Conservation (phyloP, 2,329 filamentous ascomycete genomes). For the Podosphaera xanthii region DNA sequence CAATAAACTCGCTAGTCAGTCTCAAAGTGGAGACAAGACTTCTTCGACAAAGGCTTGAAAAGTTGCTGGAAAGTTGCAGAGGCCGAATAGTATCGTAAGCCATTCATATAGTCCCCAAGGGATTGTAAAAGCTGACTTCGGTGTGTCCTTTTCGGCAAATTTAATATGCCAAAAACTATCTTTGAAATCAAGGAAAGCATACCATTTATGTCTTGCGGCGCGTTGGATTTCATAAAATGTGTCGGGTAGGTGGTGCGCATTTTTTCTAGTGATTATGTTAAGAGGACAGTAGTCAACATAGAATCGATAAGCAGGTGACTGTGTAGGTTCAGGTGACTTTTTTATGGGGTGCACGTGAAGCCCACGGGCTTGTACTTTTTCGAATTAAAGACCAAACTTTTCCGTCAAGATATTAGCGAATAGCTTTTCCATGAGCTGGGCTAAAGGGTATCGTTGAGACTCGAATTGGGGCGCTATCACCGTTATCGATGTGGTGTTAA, state of each 20-base stretch:
- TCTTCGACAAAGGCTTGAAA: not conserved
- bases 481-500: not conserved
- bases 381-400: not conserved
- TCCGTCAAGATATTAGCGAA: not conserved
- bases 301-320: not conserved
- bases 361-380: not conserved
- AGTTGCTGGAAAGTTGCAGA: too few species aligned
- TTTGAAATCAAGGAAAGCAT: not conserved
- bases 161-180: not conserved
- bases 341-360: not conserved
- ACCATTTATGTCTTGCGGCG: not conserved
- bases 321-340: not conserved
- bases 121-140: not conserved
- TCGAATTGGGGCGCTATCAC: not conserved
- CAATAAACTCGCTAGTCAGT: not conserved
- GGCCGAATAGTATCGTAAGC: slow-evolving; percentile 1
- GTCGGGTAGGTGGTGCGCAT: not conserved
- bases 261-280: not conserved
- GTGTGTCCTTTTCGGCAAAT: not conserved
- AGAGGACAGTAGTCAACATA: not conserved
- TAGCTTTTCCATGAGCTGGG: not conserved
- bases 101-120: not conserved
- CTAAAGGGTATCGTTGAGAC: not conserved
- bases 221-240: not conserved
- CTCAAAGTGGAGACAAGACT: not conserved